Evolutionary conservation across 352 stramenopile genomes (phyloP).

Genomic region (Pythium aristosporum): DNA sequence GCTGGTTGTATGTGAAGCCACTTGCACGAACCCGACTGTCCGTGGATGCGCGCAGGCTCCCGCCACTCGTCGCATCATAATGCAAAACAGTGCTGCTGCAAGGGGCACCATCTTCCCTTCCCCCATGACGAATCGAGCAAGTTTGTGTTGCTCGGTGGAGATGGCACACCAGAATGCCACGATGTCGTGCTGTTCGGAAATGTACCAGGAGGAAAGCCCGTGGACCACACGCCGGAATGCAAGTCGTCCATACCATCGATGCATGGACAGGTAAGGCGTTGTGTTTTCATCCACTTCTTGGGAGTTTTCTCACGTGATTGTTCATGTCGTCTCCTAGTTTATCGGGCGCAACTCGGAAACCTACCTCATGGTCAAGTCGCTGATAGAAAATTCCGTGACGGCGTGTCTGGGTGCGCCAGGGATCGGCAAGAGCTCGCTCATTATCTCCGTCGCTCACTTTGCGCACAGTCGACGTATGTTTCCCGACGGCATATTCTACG

Average conservation of each 20-base stretch:
- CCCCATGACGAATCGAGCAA: conserved; percentile 85
- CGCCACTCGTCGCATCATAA: conserved; percentile 70
- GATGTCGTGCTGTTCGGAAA: conserved; percentile 74
- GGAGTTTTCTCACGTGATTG: neutral
- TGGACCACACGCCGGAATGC: conserved; percentile 68
- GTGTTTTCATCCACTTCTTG: neutral
- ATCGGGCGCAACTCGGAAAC: conserved; percentile 79
- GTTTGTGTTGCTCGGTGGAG: conserved; percentile 59
- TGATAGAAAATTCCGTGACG: conserved; percentile 74
- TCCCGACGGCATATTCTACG: conserved; percentile 79
- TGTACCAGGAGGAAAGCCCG: conserved; percentile 53
- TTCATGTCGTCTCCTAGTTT: conserved; percentile 36
- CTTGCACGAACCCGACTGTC: conserved; percentile 66
- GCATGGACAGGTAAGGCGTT: conserved; percentile 53
- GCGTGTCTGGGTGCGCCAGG: conserved; percentile 69
- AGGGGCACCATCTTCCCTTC: conserved; percentile 57
- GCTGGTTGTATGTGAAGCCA: conserved; percentile 19
- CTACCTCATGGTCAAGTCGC: conserved; percentile 73
- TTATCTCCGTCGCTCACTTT: conserved; percentile 80
- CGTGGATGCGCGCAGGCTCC: conserved; percentile 64
- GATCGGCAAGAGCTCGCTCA: conserved; percentile 82
- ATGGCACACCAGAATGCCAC: conserved; percentile 37
- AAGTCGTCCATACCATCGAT: conserved; percentile 78
- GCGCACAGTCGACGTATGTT: conserved; percentile 78
- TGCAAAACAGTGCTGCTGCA: conserved; percentile 73